Evolutionary conservation across 805 yeast species (phyloP).

Genomic region (Suhomyces sp.): DNA sequence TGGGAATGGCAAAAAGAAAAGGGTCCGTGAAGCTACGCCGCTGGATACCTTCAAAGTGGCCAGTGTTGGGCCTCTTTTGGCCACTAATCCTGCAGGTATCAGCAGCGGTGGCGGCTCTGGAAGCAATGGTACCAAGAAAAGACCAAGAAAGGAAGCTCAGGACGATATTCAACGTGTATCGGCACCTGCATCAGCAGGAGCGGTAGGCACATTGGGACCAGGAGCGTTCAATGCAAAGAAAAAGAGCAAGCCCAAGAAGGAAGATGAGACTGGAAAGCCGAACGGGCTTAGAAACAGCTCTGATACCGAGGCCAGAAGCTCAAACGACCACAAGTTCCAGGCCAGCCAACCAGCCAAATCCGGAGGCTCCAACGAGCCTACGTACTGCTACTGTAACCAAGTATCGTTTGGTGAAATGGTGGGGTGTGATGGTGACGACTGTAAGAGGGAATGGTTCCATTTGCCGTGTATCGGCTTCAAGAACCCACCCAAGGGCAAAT

Average conservation of each 20-base stretch:
- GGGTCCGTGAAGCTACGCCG: constrained; percentile 20
- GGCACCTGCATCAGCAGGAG: constrained; percentile 1
- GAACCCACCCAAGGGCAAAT: constrained; percentile 69
- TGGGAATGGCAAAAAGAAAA: constrained; percentile 11
- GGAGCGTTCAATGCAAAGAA: constrained; percentile 5
- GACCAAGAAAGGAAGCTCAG: constrained; percentile 13
- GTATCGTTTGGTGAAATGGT: constrained; percentile 99
- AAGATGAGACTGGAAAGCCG: constrained; percentile 7
- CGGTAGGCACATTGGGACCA: neutral
- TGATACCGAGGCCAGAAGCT: constrained; percentile 15
- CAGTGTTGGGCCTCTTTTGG: neutral
- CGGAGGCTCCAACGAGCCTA: constrained; percentile 52
- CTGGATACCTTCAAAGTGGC: constrained; percentile 11
- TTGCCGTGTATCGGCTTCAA: constrained; percentile 86
- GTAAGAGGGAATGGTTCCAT: constrained; percentile 95
- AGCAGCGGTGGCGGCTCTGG: neutral
- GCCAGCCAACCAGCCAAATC: neutral
- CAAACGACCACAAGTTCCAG: neutral
- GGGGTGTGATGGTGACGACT: constrained; percentile 93
- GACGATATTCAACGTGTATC: constrained; percentile 8
- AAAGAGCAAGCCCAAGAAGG: constrained; percentile 17
- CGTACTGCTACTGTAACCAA: constrained; percentile 94
- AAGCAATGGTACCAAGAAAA: constrained; percentile 11
- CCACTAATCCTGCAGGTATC: constrained; percentile 4
- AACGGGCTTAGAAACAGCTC: constrained; percentile 4